Conservation (phyloP, 371 early-diverging fungal species). For the Phascolomyces articulosus region DNA sequence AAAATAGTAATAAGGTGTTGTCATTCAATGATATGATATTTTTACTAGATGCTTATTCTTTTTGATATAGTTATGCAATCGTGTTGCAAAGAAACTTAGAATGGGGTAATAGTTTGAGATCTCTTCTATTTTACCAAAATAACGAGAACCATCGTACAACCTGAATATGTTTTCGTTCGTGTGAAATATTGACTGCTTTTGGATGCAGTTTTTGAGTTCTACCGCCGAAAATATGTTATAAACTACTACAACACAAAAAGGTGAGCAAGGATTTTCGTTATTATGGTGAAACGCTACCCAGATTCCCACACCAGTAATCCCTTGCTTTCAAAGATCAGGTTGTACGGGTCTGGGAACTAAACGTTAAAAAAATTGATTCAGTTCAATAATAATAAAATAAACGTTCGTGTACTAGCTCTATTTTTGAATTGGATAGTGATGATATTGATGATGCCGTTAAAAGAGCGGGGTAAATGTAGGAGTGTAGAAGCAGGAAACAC, state of each 20-base stretch:
- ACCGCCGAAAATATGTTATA: background rate
- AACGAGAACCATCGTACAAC: background rate
- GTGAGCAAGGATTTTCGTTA: background rate
- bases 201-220: background rate
- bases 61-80: too few relatives aligned
- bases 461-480: background rate
- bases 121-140: background rate
- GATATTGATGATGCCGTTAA: too few relatives aligned
- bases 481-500: background rate
- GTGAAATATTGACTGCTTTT: conserved; percentile 3
- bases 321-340: background rate
- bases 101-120: too few relatives aligned
- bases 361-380: background rate
- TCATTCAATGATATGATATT: too few relatives aligned
- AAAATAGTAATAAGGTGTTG: too few relatives aligned
- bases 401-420: too few relatives aligned
- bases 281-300: background rate
- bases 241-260: too few relatives aligned
- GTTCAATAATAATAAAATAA: background rate
- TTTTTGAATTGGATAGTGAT: too few relatives aligned
- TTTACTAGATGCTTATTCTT: too few relatives aligned
- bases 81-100: too few relatives aligned
- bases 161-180: background rate
- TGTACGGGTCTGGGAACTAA: conserved; percentile 2
- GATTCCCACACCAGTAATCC: background rate